A percentile compares a stretch with the other conserved stretches of the same genome.
phyloP scores from a whole-genome alignment of 768 basidiomycete species.

The Strobilomyces confusus region DNA sequence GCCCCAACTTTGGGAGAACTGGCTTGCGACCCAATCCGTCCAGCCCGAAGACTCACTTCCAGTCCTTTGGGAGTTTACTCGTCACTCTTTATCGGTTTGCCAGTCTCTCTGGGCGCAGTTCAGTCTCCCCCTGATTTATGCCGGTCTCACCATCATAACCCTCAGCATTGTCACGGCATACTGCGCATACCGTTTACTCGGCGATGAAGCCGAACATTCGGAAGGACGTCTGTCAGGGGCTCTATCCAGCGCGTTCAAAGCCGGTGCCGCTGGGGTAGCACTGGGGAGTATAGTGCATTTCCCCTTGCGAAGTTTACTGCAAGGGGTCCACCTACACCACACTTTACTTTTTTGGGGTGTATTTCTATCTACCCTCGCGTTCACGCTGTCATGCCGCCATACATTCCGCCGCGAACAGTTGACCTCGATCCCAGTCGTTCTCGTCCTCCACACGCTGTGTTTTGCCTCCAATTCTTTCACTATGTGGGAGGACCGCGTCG shows the following conservation, averaged over 20 bases:
- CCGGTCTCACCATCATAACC: constrained; percentile 63
- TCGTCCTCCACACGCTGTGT: constrained; percentile 64
- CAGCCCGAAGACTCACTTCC: constrained; percentile 21
- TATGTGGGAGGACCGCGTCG: constrained; percentile 92
- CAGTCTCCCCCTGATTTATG: constrained; percentile 68
- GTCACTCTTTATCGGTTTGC: constrained; percentile 51
- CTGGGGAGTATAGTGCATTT: constrained; percentile 35
- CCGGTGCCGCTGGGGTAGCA: constrained; percentile 34
- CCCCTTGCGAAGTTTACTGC: constrained; percentile 31
- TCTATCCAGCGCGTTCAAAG: constrained; percentile 32
- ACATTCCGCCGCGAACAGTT: constrained; percentile 27
- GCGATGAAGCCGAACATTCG: constrained; percentile 35
- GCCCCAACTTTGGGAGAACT: constrained; percentile 45
- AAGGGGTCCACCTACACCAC: constrained; percentile 51
- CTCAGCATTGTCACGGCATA: constrained; percentile 53
- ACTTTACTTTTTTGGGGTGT: constrained; percentile 46
- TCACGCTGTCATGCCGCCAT: constrained; percentile 42
- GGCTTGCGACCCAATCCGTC: constrained; percentile 33
- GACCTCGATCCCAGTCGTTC: constrained; percentile 40
- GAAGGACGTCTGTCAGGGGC: constrained; percentile 39
- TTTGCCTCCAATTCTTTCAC: constrained; percentile 95
- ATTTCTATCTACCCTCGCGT: constrained; percentile 42
- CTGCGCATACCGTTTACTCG: constrained; percentile 51
- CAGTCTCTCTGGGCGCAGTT: constrained; percentile 95
- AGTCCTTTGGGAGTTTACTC: constrained; percentile 24